Base-by-base conservation (phyloP, 805 yeast genomes). In the Ogataea degrootiae region DNA sequence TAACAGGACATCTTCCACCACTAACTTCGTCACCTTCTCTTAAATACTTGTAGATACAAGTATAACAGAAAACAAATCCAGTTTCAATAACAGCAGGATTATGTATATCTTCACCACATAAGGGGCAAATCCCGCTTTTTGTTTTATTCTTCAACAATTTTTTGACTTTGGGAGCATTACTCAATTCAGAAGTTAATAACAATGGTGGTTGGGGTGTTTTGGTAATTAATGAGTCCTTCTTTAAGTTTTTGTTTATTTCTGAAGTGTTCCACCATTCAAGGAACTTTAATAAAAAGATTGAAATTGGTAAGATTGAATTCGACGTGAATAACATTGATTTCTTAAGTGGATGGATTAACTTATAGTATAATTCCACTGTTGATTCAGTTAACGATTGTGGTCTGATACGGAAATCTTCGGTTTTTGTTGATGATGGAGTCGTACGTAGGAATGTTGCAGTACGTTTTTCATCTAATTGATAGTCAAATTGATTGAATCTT, bases 221-320 rank as follows among this genome's bases (percentile, higher is more conserved):
- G n/a, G 47, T 47, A 15, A 46, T 35, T 5, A 43, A 70, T 43
- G 70, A 70, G 41, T 72, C 74, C 47, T 76, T 77, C 22, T 79
- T 73, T 42, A 49, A 85, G 59, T 59, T 79, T 77, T 4, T 76
- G 65, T 3, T 80, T 59, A 88, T 77, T 50, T 85, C 88, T 15
- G 90, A 81, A 23, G 86, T 77, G 51, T 82, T 80, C 95, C 96
- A 91, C 97, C 97, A 91, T 64, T 91, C 97, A 34, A 89, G 72
- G 56, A 91, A 87, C 66, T 89, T 88, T 50, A 91, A 72, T 22
- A 83, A 59, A 61, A 92, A 90, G 44, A 91, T 84, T 2, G 95
- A 87, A 0, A 85, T 74, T 0, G 97, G 97, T 66, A 92, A 80
- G 40, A 82, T 63, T 2, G 86, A 68, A 45, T 61, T 61, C 2